phyloP scores from a whole-genome alignment of 2,329 filamentous ascomycete species.

The Aspergillus amoenus region DNA sequence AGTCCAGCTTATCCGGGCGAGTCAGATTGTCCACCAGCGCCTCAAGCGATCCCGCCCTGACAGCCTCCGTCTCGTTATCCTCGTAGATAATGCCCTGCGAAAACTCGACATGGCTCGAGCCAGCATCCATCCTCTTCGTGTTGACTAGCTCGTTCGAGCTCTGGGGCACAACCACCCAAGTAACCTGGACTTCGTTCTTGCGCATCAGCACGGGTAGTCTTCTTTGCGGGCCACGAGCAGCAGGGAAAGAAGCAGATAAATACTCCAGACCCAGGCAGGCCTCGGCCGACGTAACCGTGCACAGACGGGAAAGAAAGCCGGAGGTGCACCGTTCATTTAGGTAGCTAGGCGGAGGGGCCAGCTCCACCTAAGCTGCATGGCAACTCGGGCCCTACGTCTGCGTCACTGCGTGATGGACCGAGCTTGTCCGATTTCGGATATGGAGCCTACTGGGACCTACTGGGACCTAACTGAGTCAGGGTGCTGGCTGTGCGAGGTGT shows the following conservation, averaged over 20 bases:
- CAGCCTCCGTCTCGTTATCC: neutral
- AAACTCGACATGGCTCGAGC: neutral
- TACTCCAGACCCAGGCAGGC: neutral
- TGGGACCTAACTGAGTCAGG: too few species aligned
- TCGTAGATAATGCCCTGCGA: neutral
- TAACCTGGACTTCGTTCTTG: too few species aligned
- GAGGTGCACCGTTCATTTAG: neutral
- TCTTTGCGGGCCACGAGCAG: too few species aligned
- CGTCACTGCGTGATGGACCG: neutral
- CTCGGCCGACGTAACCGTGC: neutral
- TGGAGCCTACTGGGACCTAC: too few species aligned
- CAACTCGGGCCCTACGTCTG: neutral
- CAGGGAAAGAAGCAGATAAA: too few species aligned
- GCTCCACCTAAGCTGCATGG: neutral
- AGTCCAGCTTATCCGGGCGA: slow-evolving; percentile 86
- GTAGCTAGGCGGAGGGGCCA: neutral
- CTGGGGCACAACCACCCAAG: too few species aligned
- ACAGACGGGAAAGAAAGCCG: neutral
- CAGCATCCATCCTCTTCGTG: too few species aligned
- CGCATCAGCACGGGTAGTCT: too few species aligned
- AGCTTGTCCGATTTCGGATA: slow-evolving; percentile 1
- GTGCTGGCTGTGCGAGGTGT: too few species aligned
- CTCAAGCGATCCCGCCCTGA: slow-evolving; percentile 48
- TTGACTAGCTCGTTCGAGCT: too few species aligned
- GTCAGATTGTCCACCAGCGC: slow-evolving; percentile 90